phyloP scores from a whole-genome alignment of 768 basidiomycete species.

The Podaxis sp. region DNA sequence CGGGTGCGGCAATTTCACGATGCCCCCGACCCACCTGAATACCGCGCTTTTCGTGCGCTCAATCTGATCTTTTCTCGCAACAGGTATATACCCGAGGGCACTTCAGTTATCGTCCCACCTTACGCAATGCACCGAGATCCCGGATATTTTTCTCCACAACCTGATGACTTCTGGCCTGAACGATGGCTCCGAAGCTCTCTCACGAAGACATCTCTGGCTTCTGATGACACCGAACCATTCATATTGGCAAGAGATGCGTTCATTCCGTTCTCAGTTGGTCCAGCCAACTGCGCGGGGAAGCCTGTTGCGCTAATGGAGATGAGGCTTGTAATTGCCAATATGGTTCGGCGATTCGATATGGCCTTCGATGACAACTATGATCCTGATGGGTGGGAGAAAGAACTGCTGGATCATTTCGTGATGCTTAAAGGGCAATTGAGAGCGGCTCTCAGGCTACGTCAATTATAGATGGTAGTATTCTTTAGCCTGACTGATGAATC shows the following conservation, averaged over 20 bases:
- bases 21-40: background rate
- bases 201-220: background rate
- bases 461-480: background rate
- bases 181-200: slow-evolving; percentile 27
- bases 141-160: slow-evolving; percentile 34
- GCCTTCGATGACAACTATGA: slow-evolving; percentile 16
- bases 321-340: slow-evolving; percentile 18
- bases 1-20: no score
- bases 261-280: slow-evolving; percentile 42
- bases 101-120: slow-evolving; percentile 32
- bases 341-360: slow-evolving; percentile 15
- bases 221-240: slow-evolving; percentile 1
- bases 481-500: background rate
- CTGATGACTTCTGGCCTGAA: slow-evolving; percentile 36
- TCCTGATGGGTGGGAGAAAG: slow-evolving; percentile 12
- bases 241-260: slow-evolving; percentile 17
- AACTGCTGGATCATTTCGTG: slow-evolving; percentile 15
- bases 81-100: slow-evolving; percentile 40
- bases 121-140: slow-evolving; percentile 35
- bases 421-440: slow-evolving; percentile 13
- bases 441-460: background rate
- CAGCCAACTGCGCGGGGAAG: slow-evolving; percentile 50
- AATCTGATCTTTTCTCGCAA: background rate
- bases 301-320: slow-evolving; percentile 34
- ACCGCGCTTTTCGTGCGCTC: background rate